Base-by-base conservation (phyloP, 257 asterid genomes). In the Solanum verrucosum region DNA sequence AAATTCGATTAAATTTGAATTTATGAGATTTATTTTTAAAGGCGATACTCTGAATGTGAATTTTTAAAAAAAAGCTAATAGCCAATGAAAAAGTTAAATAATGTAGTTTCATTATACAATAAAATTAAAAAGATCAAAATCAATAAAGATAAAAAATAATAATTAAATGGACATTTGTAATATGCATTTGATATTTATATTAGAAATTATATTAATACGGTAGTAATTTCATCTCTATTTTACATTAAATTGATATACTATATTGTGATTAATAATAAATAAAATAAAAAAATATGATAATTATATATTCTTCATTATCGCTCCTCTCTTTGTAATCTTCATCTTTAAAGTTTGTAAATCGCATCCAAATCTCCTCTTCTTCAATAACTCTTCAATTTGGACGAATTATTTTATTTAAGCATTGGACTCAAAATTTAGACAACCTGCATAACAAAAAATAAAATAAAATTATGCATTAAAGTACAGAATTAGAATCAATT, bases 1-100 rank as follows among this genome's bases (percentile, higher is more conserved):
- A 56, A 56, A 20, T 56, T 20, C 65, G 0, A 56, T 0, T 56
- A 56, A 56, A 56, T 56, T 56, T 56, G 5, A 52, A 52, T 23
- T 23, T 23, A 23, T 0, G 2, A 63, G 70, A 0, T 9, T 23
- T 23, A 9, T 63, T 63, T 23, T 63, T 65, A 29, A 1, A 1
- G 10, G 0, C 0, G 38, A 21, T 3, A 3, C 27, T 7, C 5
- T 21, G 0, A 0, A 3, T 21, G 27, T 59, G 27, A 59, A 0
- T 3, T 7, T 3, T 0, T 0, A 0, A 21, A 20, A 20, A 3
- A 59, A 59, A 59, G 4, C 2, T 56, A 56, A 56, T 56, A 3
- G 2, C 25, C 65, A 56, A 56, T 56, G 11, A 29, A 29, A 25
- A 70, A 70, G 23, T 6, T 6, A 14, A 13, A 31, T 0, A 70